Base-by-base conservation (phyloP, 805 yeast genomes). In the Kodamaea sagamina region DNA sequence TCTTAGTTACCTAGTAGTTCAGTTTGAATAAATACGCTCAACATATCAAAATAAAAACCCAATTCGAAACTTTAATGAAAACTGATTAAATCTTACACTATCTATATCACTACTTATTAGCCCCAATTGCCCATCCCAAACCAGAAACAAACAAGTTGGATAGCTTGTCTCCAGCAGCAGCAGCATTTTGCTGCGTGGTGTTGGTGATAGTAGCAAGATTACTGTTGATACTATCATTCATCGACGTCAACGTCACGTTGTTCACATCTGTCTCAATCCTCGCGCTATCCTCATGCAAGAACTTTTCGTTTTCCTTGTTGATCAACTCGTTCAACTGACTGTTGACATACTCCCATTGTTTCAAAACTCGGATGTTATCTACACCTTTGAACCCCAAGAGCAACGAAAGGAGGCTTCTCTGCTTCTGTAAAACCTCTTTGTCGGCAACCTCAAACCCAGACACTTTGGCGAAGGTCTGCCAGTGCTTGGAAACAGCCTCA, bases 41-140 rank as follows among this genome's bases (percentile, higher is more conserved):
- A n/a, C n/a, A n/a, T n/a, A n/a, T n/a, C n/a, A n/a, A n/a, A n/a
- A n/a, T n/a, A n/a, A n/a, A n/a, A n/a, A n/a, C n/a, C n/a, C n/a
- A n/a, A n/a, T n/a, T n/a, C n/a, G n/a, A n/a, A n/a, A n/a, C n/a
- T n/a, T n/a, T n/a, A n/a, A n/a, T n/a, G n/a, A n/a, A n/a, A n/a
- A n/a, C n/a, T n/a, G n/a, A n/a, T n/a, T n/a, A n/a, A n/a, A n/a
- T n/a, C n/a, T n/a, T n/a, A n/a, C n/a, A n/a, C n/a, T n/a, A n/a
- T n/a, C n/a, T n/a, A n/a, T n/a, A n/a, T n/a, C n/a, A n/a, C n/a
- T 35, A 24, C 27, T 40, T 38, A 42, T 58, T 62, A 29, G 84
- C 84, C 4, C 84, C 84, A 49, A 79, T 75, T 3, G 84, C 83
- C 84, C 84, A 79, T 3, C 83, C 83, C 22, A 79, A 58, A 1